Base-by-base conservation (phyloP, 306 rosid genomes). In the Oxytropis ochrocephala region DNA sequence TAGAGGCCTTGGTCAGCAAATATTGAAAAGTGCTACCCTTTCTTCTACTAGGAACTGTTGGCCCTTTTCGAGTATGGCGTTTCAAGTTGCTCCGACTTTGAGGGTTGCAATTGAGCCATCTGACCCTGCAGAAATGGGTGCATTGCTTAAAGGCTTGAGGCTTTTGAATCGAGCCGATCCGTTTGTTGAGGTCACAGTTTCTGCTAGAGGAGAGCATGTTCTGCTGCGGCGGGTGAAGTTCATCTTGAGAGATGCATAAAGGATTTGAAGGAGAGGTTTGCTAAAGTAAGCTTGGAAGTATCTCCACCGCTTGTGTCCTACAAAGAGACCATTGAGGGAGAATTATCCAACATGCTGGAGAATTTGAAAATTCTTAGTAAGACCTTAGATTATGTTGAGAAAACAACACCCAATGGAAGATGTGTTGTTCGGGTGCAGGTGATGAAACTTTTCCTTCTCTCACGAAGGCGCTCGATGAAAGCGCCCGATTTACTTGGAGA, bases 61-160 rank as follows among this genome's bases (percentile, higher is more conserved):
- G 98, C 98, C 98, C 30, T 90, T 92, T 82, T 88, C 98, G 1
- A 85, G 96, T 71, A 86, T 92, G 96, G 88, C 74, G 17, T 90
- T 89, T 67, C 98, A 89, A 72, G 91, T 92, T 64, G 17, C 96
- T 19, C 96, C 96, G 0, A 89, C 95, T 8, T 80, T 89, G 54
- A 89, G 95, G 70, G 98, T 89, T 55, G 96, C 98, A 3, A 82
- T 90, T 69, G 96, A 93, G 76, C 96, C 98, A 4, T 78, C 96
- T 57, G 85, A 90, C 70, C 91, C 98, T n/a, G 96, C 91, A 33
- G 93, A 90, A 54, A 72, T 83, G 72, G 85, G 85, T 58, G 87
- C 96, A 6, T 27, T 92, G 42, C 75, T 77, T 83, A 88, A 81
- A 75, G 98, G 98, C 27, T 75, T 90, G 76, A 80, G 80, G 87